phyloP scores from a whole-genome alignment of 1,284 basidiomycete species.

The Ceratobasidium sp. region DNA sequence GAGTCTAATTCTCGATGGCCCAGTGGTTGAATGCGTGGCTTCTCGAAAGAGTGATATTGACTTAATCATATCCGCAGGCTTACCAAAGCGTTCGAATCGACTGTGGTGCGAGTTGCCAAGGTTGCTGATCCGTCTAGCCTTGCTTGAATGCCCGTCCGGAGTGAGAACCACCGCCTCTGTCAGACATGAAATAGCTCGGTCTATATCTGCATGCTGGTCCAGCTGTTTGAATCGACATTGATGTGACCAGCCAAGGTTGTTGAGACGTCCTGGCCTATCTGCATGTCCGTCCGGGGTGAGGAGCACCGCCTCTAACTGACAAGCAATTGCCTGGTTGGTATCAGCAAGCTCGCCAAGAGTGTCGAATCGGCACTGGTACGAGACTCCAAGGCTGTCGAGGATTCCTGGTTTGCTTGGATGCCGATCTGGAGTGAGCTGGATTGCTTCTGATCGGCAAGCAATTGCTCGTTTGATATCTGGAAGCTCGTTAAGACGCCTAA shows the following conservation, averaged over 20 bases:
- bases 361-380: too few species aligned
- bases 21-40: neutral
- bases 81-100: too few species aligned
- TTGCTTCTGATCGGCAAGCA: too few species aligned
- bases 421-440: too few species aligned
- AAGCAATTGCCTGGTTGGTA: neutral
- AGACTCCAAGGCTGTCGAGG: too few species aligned
- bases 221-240: neutral
- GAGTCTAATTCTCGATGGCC: neutral
- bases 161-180: neutral
- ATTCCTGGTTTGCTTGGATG: too few species aligned
- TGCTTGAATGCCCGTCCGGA: neutral
- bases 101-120: too few species aligned
- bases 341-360: neutral
- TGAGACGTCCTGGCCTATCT: neutral
- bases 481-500: too few species aligned
- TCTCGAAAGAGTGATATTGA: neutral
- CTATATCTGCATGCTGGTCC: neutral
- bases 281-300: slow-evolving; percentile 3
- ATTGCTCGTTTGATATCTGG: too few species aligned
- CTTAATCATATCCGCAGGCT: neutral
- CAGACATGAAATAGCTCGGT: neutral
- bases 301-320: neutral
- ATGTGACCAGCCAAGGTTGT: neutral
- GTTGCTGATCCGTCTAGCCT: neutral